Evolutionary conservation across 106 monocot species (phyloP).

Genomic region (Agapanthus africanus): DNA sequence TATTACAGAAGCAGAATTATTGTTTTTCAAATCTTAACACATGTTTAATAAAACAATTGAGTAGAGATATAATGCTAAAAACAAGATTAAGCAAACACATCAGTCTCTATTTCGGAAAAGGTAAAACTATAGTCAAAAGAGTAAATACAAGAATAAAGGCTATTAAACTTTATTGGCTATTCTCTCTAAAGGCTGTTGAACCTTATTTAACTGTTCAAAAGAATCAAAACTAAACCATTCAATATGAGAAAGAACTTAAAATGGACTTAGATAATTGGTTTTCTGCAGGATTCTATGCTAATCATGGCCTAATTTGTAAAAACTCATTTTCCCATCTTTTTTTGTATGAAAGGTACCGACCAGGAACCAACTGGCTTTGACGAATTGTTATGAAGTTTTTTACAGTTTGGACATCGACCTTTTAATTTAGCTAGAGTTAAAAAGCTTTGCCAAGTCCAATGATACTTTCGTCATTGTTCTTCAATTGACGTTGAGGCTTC

Average conservation of each 20-base stretch:
- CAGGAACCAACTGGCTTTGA: slow-evolving; percentile 12
- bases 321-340: neutral
- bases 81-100: neutral
- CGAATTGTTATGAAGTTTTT: neutral
- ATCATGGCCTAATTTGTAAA: neutral
- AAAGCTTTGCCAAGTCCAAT: neutral
- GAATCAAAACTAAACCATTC: neutral
- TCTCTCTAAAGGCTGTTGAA: neutral
- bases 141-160: slow-evolving; percentile 5
- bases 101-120: neutral
- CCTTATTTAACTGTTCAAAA: neutral
- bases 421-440: neutral
- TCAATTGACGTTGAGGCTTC: neutral
- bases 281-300: too few relatives aligned
- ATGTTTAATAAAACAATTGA: neutral
- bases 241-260: neutral
- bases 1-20: neutral
- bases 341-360: slow-evolving; percentile 9
- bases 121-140: neutral
- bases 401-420: neutral
- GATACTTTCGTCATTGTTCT: neutral
- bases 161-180: neutral
- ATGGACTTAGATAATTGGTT: neutral
- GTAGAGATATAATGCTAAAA: neutral
- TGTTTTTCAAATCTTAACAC: neutral